Evolutionary conservation across 2,329 filamentous ascomycete genomes (phyloP).

Genomic region (Neofusicoccum parvum): DNA sequence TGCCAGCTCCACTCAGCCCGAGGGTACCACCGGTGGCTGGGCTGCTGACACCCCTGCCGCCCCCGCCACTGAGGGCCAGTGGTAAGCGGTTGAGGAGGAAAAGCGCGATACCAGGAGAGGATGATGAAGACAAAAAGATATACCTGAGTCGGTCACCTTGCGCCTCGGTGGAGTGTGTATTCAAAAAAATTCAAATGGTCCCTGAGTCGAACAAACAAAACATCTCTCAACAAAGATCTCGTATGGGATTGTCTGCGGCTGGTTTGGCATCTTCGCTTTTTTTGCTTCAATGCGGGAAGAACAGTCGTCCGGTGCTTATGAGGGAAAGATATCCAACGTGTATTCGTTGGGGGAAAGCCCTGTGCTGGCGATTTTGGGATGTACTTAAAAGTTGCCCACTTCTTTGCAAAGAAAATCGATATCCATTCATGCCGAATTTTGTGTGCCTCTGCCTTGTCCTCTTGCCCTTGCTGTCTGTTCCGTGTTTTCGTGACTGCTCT

Average conservation of each 20-base stretch:
- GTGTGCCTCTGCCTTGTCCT: neutral
- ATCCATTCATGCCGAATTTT: slow-evolving; percentile 16
- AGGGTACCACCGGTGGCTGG: slow-evolving; percentile 57
- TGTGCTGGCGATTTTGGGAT: slow-evolving; percentile 80
- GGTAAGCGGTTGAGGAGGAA: slow-evolving; percentile 42
- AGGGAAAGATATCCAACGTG: slow-evolving; percentile 95
- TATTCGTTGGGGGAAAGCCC: slow-evolving; percentile 86
- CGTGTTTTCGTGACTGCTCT: neutral
- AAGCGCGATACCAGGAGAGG: slow-evolving; percentile 20
- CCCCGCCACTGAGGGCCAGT: slow-evolving; percentile 39
- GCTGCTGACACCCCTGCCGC: slow-evolving; percentile 42
- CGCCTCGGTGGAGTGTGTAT: slow-evolving; percentile 22
- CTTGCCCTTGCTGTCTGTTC: neutral
- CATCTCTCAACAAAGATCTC: neutral
- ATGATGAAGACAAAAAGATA: slow-evolving; percentile 15
- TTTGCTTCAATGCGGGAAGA: slow-evolving; percentile 10
- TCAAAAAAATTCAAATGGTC: slow-evolving; percentile 20
- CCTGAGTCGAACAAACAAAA: slow-evolving; percentile 18
- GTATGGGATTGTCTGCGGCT: neutral
- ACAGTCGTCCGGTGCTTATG: slow-evolving; percentile 73
- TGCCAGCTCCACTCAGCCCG: slow-evolving; percentile 53
- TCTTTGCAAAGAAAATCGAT: slow-evolving; percentile 9
- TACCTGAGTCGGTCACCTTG: slow-evolving; percentile 15
- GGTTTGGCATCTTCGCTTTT: slow-evolving; percentile 10
- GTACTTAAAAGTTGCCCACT: slow-evolving; percentile 84